Evolutionary conservation across 257 asterid species (phyloP), one percentile per base, ranked within the genome.

Genomic region (Handroanthus guayacan): DNA sequence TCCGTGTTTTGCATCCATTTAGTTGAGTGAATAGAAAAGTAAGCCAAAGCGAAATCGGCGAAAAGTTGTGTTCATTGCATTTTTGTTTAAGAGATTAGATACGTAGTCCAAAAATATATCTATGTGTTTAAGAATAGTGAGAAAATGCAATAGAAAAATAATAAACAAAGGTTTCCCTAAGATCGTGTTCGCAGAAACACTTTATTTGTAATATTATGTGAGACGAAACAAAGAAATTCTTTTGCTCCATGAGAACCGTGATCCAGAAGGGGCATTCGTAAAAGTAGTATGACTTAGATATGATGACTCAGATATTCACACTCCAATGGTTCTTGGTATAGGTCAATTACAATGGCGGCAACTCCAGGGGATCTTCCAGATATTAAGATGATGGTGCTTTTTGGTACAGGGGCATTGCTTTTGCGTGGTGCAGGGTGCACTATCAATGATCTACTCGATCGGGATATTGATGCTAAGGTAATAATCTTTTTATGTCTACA

Each of bases 361-460:
- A 67, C 79, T n/a, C 85, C 96, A 31, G 98, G 96, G 79, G 88
- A 87, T 79, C 72, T 95, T 47, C 99, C 99, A 11, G 96, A 92
- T 87, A 31, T 89, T 67, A 95, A 91, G 85, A 87, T 88, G 96
- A 84, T 95, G 93, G 70, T 85, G 70, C 83, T 95, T 78, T 95
- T 95, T 78, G 99, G 97, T 74, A 87, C 87, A 2, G 97, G 99
- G 77, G 95, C 99, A 20, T 80, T 92, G 80, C 86, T 89, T 65
- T 81, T 92, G 86, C 95, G 99, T 41, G 99, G 98, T 62, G 99
- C 98, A 36, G 99, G 97, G 45, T 95, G 99, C 83, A 92, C 99
- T 1, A 2, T 91, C 10, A 95, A 95, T 81, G 99, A 95, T 88
- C 89, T 90, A 39, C 89, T 95, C 48, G 99, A 95, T 82, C 89